Percentiles rank a stretch among this genome's conserved stretches.
Conservation (phyloP, 2,329 filamentous ascomycete genomes). For the Chaetothyriales sp. region DNA sequence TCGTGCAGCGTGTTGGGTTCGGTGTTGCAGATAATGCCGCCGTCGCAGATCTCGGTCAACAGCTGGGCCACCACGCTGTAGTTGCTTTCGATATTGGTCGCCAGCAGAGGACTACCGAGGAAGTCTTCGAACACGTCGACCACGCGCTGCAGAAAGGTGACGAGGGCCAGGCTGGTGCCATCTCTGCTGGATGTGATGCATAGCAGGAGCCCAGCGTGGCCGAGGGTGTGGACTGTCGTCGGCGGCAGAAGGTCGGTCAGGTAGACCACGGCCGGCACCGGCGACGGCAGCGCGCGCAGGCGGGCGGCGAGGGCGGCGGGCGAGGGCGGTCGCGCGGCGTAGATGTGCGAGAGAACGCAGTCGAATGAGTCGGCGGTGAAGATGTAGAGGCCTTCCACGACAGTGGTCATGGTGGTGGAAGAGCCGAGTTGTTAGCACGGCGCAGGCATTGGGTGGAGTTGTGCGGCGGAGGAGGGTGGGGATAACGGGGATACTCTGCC, state of each 20-base stretch:
- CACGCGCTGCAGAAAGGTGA: constrained; percentile 89
- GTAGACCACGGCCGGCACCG: constrained; percentile 76
- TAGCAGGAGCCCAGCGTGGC: constrained; percentile 78
- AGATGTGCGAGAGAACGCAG: constrained; percentile 77
- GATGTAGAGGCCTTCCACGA: constrained; percentile 91
- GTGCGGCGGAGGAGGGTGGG: too few species aligned
- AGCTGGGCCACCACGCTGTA: constrained; percentile 93
- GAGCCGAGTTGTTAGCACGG: not conserved
- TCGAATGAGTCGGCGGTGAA: constrained; percentile 89
- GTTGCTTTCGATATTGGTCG: constrained; percentile 71
- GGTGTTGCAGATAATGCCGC: constrained; percentile 73
- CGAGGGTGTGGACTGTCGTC: constrained; percentile 74
- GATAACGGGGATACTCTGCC: too few species aligned
- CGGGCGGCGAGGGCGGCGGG: constrained; percentile 65
- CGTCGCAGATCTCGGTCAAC: constrained; percentile 92
- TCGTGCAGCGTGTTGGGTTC: constrained; percentile 88
- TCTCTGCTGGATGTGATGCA: constrained; percentile 74
- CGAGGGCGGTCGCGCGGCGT: constrained; percentile 66
- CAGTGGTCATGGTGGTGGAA: constrained; percentile 55
- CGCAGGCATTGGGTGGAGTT: too few species aligned
- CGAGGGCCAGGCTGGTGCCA: constrained; percentile 72
- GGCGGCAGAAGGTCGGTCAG: constrained; percentile 69
- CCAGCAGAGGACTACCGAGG: constrained; percentile 71
- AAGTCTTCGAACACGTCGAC: constrained; percentile 92
- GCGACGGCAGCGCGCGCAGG: constrained; percentile 68